Evolutionary conservation across 139 green algal genomes (phyloP).

Genomic region (Volvox reticuliferus): DNA sequence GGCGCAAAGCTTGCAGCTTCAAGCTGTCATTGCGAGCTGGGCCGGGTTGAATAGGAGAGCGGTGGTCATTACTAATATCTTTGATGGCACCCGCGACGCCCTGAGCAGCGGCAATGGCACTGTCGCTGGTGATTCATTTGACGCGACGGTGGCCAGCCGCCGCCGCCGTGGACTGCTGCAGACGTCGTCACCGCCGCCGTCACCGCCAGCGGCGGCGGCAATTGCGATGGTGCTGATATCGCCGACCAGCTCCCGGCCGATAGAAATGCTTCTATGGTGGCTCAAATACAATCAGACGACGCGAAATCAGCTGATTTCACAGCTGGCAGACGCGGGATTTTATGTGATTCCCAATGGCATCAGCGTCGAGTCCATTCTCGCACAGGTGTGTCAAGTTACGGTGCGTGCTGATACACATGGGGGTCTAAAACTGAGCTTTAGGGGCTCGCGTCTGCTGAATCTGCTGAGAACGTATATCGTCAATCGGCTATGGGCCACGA

Average conservation of each 20-base stretch:
- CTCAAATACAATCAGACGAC: not conserved
- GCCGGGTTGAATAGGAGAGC: not conserved
- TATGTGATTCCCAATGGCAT: not conserved
- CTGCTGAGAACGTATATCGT: not conserved
- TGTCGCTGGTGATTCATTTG: conserved; percentile 18
- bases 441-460: not conserved
- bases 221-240: not conserved
- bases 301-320: not conserved
- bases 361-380: not conserved
- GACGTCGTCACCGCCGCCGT: not conserved
- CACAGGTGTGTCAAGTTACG: not conserved
- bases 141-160: not conserved
- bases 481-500: not conserved
- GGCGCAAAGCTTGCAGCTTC: not conserved
- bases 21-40: not conserved
- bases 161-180: not conserved
- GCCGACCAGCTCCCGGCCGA: not conserved
- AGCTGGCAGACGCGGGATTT: not conserved
- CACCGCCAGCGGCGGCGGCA: not conserved
- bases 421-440: not conserved
- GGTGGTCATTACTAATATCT: not conserved
- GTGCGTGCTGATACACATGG: not conserved
- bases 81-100: not conserved
- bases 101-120: not conserved
- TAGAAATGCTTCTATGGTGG: not conserved